Base-by-base conservation (phyloP, 169 alveolate genomes). In the Plasmodium vivax region DNA sequence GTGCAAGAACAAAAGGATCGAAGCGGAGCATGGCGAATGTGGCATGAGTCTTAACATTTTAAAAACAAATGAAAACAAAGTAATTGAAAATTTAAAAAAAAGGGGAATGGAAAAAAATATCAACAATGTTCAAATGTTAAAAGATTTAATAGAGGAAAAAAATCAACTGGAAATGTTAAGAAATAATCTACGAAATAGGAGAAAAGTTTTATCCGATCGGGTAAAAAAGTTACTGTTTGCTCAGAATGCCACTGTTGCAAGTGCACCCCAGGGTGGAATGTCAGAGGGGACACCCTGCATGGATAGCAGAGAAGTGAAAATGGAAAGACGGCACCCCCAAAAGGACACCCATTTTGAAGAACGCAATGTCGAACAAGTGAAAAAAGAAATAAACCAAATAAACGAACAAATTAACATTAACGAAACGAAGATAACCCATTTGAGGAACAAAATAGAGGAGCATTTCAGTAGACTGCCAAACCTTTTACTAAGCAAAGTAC, bases 141-240 rank as follows among this genome's bases (percentile, higher is more conserved):
- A 92, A 82, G 58, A 71, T 10, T 27, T 92, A 5, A 92, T 56
- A 51, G 73, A 92, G 32, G 82, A 82, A 92, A 92, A 92, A 75
- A 83, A 83, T 51, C 34, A 92, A 45, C 38, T 82, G 2, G 95
- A 92, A 47, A 54, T 71, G 43, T 32, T 74, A 41, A 92, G 83
- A 72, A 92, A 92, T 71, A 58, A 73, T 82, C 85, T 92, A 16
- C 72, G 95, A 38, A 92, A 92, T 92, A 92, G 23, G 84, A 43
- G 88, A 82, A 92, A 92, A 73, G n/a, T 82, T 68, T 58, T 92
- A 79, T 92, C 95, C 38, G 95, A 92, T 30, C 27, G 75, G 8
- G 85, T 92, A 1, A 92, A 72, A 83, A 73, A 72, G 82, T 82
- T 92, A 23, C 19, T 83, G 62, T 43, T 81, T 71, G 38, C 51